Base-by-base conservation (phyloP, 805 yeast species). In the Monosporozyma aerobia region DNA sequence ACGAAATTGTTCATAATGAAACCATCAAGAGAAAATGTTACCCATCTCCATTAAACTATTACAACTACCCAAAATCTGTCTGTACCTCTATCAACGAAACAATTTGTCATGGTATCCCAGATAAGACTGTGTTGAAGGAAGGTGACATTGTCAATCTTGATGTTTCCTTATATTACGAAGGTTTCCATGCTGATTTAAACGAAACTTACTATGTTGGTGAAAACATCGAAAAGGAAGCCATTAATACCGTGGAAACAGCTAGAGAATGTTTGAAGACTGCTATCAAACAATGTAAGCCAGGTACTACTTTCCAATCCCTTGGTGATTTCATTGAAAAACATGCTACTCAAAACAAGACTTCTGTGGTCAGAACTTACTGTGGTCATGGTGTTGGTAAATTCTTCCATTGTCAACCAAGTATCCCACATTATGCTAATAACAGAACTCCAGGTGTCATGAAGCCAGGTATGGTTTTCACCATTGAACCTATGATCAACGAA, bases 51-150 rank as follows among this genome's bases (percentile, higher is more conserved):
- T 75, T 92, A 57, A 94, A 94, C 73, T 94, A 94, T 73, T 90
- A 84, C 73, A 87, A 89, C 70, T 94, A 81, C 73, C 97, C 98
- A 44, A 90, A 90, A 67, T 82, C 94, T 23, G 79, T 88, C 44
- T 94, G 99, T 71, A 89, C 96, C 1, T 89, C 97, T 2, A 85
- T 94, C 45, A 94, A 94, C 70, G 99, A 94, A 74, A 83, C 90
- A 53, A 87, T 94, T 55, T 94, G 99, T 68, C 99, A 94, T 69
- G 99, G 99, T 57, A 87, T 94, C 54, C 99, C 99, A 29, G 99
- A 94, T 70, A 78, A 87, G 72, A 79, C 90, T 52, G 83, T 82
- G 35, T 77, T 94, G 57, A 73, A 87, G 68, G 98, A 92, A 59
- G 99, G 99, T 54, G 99, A 94, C 67, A 92, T 94, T 59, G 79